Conservation (phyloP, 768 basidiomycete species). For the Auricularia cornea region DNA sequence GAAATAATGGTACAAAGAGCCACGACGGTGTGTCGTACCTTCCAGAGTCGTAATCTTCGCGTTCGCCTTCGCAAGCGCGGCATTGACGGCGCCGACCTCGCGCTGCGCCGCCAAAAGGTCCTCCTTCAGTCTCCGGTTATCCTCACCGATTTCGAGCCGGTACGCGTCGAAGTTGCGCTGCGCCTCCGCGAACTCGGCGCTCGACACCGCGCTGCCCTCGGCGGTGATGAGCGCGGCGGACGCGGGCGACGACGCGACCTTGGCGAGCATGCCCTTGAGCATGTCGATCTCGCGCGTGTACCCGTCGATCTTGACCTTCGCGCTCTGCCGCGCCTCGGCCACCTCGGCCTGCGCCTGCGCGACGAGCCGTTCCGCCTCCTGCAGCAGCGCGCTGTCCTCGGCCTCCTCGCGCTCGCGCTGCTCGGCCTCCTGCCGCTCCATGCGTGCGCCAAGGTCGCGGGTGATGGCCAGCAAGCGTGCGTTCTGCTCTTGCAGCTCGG, state of each 20-base stretch:
- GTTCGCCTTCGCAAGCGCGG: constrained; percentile 72
- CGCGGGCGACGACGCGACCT: constrained; percentile 22
- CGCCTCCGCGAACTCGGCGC: neutral
- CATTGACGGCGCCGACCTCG: constrained; percentile 55
- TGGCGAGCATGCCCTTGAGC: constrained; percentile 62
- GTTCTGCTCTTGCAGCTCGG: constrained; percentile 83
- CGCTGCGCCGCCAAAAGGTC: constrained; percentile 56
- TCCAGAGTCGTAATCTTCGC: constrained; percentile 72
- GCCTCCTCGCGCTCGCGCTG: constrained; percentile 59
- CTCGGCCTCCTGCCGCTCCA: constrained; percentile 80
- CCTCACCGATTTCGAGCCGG: constrained; percentile 70
- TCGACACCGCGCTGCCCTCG: constrained; percentile 16
- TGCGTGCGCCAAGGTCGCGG: constrained; percentile 70
- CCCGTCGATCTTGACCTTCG: constrained; percentile 64
- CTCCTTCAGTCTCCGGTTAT: constrained; percentile 63
- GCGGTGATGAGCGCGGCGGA: neutral
- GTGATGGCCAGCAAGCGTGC: constrained; percentile 79
- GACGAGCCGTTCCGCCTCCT: constrained; percentile 84
- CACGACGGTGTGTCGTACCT: constrained; percentile 37
- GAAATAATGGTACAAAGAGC: neutral
- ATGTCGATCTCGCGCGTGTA: constrained; percentile 86
- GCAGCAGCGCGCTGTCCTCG: constrained; percentile 56
- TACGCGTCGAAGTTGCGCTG: constrained; percentile 78
- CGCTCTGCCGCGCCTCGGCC: constrained; percentile 65
- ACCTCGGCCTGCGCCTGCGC: constrained; percentile 68